Evolutionary conservation across 352 stramenopile species (phyloP), one percentile per base, ranked within the genome.

Genomic region (Phytophthora vignae): DNA sequence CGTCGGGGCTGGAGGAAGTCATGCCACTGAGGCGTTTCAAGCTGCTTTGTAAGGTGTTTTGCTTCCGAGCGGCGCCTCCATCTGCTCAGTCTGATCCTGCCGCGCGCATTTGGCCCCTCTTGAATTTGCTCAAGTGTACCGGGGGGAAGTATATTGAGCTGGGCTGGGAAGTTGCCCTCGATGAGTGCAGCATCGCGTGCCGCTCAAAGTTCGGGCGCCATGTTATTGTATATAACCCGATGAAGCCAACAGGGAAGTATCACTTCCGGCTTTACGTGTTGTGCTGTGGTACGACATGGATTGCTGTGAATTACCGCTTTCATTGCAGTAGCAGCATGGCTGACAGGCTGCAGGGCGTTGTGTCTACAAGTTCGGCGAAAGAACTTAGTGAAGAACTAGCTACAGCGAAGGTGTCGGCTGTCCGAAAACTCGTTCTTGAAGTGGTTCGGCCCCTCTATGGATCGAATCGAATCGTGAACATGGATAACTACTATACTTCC

Each of bases 11-110:
- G 0, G 69, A 74, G 12, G n/a, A 22, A 55, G 36, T 76, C 3
- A 81, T 78, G 74, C 12, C 38, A 1, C 29, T 81, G 9, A 55
- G 48, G 0, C 27, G 74, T n/a, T 81, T 76, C 54, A 66, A 78
- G 46, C 22, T 61, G 25, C 53, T 52, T 52, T 17, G n/a, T 6
- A 52, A 52, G 21, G 44, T 52, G 10, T 52, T 52, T 52, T 52
- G 44, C 8, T 25, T 52, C 19, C 14, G 44, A 14, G 12, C 49
- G 10, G 49, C 25, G 21, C 25, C 22, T 33, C 19, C 21, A 4
- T 38, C 49, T n/a, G 10, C 33, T 55, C 3, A 12, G 33, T n/a
- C 14, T 17, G 44, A 52, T 22, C 44, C 44, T 52, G 17, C 17
- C 6, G 44, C 44, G n/a, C n/a, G 44, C n/a, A 52, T 52, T n/a